These are phyloP conservation scores for Lipomyces chichibuensis DNA, from an alignment of 805 yeast genomes.

Conservation along the genomic window DNA sequence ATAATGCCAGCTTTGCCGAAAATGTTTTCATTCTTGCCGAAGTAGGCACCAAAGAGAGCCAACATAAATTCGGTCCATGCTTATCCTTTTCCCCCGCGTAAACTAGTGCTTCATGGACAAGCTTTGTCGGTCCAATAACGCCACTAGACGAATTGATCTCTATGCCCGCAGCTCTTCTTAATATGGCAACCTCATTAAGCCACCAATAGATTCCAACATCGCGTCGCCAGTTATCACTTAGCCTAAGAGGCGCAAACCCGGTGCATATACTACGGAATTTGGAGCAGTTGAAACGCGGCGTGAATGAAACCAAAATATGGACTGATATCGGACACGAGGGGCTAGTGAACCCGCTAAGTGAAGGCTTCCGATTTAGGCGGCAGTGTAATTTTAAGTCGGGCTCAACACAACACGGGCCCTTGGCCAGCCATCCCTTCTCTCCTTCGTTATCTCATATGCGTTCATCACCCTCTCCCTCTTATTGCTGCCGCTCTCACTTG, in stretches of 20 bases:
- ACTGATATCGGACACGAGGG: background rate
- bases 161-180: conserved; percentile 15
- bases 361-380: background rate
- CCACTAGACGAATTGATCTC: conserved; percentile 16
- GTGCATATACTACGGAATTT: accelerated
- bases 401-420: background rate
- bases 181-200: background rate
- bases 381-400: background rate
- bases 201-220: background rate
- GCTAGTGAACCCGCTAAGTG: background rate
- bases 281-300: background rate
- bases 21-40: conserved; percentile 19
- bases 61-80: conserved; percentile 29
- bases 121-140: conserved; percentile 23
- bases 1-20: conserved; percentile 17
- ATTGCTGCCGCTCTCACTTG: background rate
- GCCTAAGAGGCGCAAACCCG: background rate
- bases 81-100: conserved; percentile 22
- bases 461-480: background rate
- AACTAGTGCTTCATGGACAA: conserved; percentile 24
- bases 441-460: background rate
- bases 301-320: background rate
- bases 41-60: conserved; percentile 29
- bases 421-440: background rate
- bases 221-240: background rate